Base-by-base conservation (phyloP, 768 basidiomycete genomes). In the Lactarius sanguifluus region DNA sequence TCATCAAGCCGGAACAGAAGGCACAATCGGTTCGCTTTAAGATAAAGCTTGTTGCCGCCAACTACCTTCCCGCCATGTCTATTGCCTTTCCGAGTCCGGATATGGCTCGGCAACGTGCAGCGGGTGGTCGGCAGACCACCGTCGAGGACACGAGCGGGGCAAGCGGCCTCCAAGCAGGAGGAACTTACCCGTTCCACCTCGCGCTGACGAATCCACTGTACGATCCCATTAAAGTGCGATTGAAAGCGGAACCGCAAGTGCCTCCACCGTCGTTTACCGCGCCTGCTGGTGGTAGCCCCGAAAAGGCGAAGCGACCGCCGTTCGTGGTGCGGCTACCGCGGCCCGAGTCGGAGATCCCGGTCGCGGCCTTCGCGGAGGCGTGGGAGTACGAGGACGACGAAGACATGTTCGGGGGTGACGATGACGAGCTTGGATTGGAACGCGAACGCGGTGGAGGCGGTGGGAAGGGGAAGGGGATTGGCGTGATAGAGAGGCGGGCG, bases 381-480 rank as follows among this genome's bases (percentile, higher is more conserved):
- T 98, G 96, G 96, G 95, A 98, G 76, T 97, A 95, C 68, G 96
- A 97, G 62, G 95, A 95, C 65, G 94, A 96, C 65, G 94, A 93
- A 56, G 83, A 83, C 54, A 91, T 92, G 90, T 89, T 89, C 71
- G 86, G 84, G 43, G 79, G 80, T 15, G 82, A 83, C 38, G 79
- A 78, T 40, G 78, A 78, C 25, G 79, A 79, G 30, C 69, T 75
- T 62, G 76, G 73, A 34, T 65, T 76, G n/a, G 76, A 75, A 23
- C 76, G 73, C 25, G 67, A 80, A 83, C 71, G 77, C 79, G 73
- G 85, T 83, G 71, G 83, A 79, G 32, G 79, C 47, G 80, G 78
- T 71, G 76, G 79, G 55, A 80, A 77, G 74, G 74, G 76, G 47
- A 86, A 88, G 74, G 84, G 83, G 25, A 86, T 93, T 18, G 91